Evolutionary conservation across 495 filamentous ascomycete species (phyloP), one percentile per base, ranked within the genome.

Genomic region (Tetracladium setigerum): DNA sequence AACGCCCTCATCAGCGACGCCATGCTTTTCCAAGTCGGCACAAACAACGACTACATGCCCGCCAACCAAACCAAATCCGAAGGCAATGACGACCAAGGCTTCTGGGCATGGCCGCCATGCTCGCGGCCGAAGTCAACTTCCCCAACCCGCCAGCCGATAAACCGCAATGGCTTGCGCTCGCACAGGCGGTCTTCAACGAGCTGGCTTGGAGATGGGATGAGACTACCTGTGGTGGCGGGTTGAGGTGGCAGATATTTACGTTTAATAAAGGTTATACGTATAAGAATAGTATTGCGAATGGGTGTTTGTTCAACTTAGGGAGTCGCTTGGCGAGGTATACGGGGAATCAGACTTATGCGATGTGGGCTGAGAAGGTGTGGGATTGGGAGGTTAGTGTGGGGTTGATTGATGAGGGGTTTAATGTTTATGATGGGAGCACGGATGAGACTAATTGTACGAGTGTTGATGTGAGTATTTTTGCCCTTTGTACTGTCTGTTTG

Each of bases 161-260:
- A 48, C 83, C 85, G 2, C 75, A 79, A 49, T 92, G 87, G 85
- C 67, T 92, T 3, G 83, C 82, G 3, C 71, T 92, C 43, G 86
- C 83, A n/a, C 84, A 91, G 59, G 84, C 81, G 8, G 83, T 86
- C 0, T 88, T 86, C 67, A 86, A 88, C 60, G 76, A 78, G 49
- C 80, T 82, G 47, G 74, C 71, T 82, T 4, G 66, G 0, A 74
- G 11, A 89, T 86, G 78, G 82, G 91, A 58, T 60, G 57, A 0
- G 62, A 68, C 5, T 65, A 67, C 19, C 86, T 71, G 88, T 55
- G 87, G 87, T 55, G 86, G 87, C 34, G 89, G 88, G 0, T 54
- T 95, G 54, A 70, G 78, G 46, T 90, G 87, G 87, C 87, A 92
- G 68, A 84, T 88, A 41, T 85, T 76, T 59, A 65, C 75, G 9